These are phyloP conservation scores for Fusarium goolgardi DNA, from an alignment of 2,329 filamentous ascomycete species.

Conservation along the genomic window DNA sequence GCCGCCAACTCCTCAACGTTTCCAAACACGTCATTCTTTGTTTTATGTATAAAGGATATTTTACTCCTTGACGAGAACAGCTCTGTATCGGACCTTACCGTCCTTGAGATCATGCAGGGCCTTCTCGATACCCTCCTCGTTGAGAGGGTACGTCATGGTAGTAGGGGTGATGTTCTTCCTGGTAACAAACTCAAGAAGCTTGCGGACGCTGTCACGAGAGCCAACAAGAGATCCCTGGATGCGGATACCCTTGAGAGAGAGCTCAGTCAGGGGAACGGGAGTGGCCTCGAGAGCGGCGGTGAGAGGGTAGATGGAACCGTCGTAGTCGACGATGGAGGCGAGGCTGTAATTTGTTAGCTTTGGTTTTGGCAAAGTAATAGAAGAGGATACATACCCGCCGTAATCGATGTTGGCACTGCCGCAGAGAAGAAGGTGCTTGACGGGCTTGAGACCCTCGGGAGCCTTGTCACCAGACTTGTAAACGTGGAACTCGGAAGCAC, in stretches of 20 bases:
- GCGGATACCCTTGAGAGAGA: slow-evolving; percentile 34
- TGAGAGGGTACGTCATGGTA: slow-evolving; percentile 47
- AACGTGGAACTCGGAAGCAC: slow-evolving; percentile 42
- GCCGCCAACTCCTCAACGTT: neutral
- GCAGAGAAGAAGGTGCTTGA: slow-evolving; percentile 37
- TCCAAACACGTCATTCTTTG: neutral
- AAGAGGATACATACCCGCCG: slow-evolving; percentile 10
- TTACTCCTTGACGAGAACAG: slow-evolving; percentile 46
- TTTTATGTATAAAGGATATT: neutral
- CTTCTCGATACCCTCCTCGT: slow-evolving; percentile 50
- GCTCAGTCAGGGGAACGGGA: slow-evolving; percentile 24
- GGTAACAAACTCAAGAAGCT: slow-evolving; percentile 48
- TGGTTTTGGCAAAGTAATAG: accelerated
- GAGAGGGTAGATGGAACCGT: slow-evolving; percentile 34
- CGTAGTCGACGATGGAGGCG: slow-evolving; percentile 26
- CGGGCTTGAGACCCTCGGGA: slow-evolving; percentile 33
- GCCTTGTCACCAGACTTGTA: slow-evolving; percentile 35
- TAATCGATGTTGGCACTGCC: slow-evolving; percentile 36
- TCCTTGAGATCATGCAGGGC: slow-evolving; percentile 52
- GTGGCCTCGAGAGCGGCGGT: slow-evolving; percentile 29
- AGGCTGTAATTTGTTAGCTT: slow-evolving; percentile 11
- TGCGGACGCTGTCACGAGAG: slow-evolving; percentile 27
- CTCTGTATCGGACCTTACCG: slow-evolving; percentile 49
- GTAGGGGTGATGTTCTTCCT: slow-evolving; percentile 46
- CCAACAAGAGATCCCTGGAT: slow-evolving; percentile 26